phyloP scores from a whole-genome alignment of 768 basidiomycete species.

The Auriscalpium microsporum region DNA sequence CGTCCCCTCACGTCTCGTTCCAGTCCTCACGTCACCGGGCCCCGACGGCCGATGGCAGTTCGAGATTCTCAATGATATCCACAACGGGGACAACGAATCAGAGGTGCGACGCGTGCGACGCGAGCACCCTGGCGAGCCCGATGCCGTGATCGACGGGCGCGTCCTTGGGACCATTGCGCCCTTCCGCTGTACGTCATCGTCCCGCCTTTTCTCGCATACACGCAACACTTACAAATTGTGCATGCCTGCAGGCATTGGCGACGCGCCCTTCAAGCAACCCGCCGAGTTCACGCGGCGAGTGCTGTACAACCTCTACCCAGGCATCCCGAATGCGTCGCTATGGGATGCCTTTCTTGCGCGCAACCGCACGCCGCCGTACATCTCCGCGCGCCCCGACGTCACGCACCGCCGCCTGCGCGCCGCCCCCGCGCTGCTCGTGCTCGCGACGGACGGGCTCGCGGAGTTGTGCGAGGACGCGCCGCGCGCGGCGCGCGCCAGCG shows the following conservation, averaged over 20 bases:
- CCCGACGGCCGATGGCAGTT: constrained; percentile 44
- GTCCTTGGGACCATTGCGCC: constrained; percentile 76
- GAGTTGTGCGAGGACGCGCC: constrained; percentile 31
- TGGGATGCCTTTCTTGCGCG: constrained; percentile 24
- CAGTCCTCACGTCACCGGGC: constrained; percentile 36
- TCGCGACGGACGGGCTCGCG: constrained; percentile 39
- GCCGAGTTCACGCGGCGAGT: constrained; percentile 23
- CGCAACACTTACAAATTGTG: too few species aligned
- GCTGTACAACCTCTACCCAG: constrained; percentile 27
- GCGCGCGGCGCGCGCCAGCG: constrained; percentile 24
- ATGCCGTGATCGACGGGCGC: constrained; percentile 56
- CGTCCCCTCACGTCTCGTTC: neutral
- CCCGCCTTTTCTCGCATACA: neutral
- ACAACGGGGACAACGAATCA: constrained; percentile 61
- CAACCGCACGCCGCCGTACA: constrained; percentile 39
- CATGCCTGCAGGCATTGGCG: constrained; percentile 23
- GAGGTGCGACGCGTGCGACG: constrained; percentile 56
- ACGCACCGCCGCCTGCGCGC: constrained; percentile 25
- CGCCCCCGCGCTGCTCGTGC: constrained; percentile 25
- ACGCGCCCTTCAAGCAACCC: constrained; percentile 31
- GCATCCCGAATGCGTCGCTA: constrained; percentile 23
- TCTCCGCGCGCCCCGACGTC: constrained; percentile 33
- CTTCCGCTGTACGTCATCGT: constrained; percentile 51
- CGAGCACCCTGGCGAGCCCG: constrained; percentile 64
- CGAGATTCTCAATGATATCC: constrained; percentile 51